Conservation (phyloP, 352 stramenopile genomes). For the Elongisporangium undulatum region DNA sequence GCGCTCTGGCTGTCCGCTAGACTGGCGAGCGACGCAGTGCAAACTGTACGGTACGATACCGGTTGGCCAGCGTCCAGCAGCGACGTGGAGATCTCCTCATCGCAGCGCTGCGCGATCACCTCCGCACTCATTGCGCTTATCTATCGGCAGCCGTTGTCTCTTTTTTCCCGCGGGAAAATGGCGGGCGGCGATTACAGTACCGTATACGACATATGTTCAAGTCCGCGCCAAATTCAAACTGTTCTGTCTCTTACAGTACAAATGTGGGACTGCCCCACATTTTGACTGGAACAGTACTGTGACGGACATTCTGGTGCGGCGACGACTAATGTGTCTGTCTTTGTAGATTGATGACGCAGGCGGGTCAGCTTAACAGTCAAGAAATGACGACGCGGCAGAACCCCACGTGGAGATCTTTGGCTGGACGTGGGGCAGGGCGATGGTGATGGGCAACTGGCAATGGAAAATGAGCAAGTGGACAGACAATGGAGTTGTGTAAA, state of each 20-base stretch:
- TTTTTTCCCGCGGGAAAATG: background rate
- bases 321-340: background rate
- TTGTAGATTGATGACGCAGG: background rate
- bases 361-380: background rate
- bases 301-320: background rate
- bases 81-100: constrained; percentile 47
- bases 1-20: constrained; percentile 23
- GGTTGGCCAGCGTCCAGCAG: constrained; percentile 52
- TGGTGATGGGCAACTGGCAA: background rate
- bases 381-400: background rate
- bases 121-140: background rate
- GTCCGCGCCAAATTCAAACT: background rate
- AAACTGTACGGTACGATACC: constrained; percentile 53
- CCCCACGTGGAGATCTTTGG: background rate
- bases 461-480: no score
- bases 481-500: background rate
- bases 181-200: background rate
- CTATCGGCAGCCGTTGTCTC: background rate
- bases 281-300: no score
- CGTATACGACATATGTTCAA: background rate
- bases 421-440: background rate
- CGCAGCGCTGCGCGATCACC: constrained; percentile 22
- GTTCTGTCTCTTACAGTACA: background rate
- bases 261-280: no score
- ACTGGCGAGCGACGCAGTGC: constrained; percentile 23